Percentiles rank a stretch among this genome's conserved stretches.
These are phyloP conservation scores for Zarea fungicola DNA, from an alignment of 2,329 filamentous ascomycete genomes.

Conservation along the genomic window DNA sequence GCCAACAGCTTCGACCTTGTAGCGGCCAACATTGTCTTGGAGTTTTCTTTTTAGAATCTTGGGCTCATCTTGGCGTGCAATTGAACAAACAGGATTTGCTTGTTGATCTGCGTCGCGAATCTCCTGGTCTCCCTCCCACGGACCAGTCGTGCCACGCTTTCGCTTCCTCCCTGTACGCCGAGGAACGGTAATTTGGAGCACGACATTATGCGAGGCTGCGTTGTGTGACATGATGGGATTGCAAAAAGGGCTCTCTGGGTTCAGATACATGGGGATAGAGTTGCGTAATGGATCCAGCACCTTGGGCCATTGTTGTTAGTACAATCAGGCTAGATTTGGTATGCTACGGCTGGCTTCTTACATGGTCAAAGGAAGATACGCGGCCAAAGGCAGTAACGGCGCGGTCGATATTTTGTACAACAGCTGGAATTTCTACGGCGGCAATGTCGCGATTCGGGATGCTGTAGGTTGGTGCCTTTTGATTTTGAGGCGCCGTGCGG, in stretches of 20 bases:
- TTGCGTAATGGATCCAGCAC: slow-evolving; percentile 44
- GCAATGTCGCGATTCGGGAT: slow-evolving; percentile 31
- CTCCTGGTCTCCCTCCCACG: slow-evolving; percentile 48
- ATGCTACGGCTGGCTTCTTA: slow-evolving; percentile 22
- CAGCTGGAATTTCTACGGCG: slow-evolving; percentile 39
- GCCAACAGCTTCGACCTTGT: slow-evolving; percentile 66
- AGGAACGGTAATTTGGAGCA: slow-evolving; percentile 82
- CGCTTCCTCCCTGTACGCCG: slow-evolving; percentile 81
- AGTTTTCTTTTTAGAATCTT: slow-evolving; percentile 56
- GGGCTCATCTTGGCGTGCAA: slow-evolving; percentile 48
- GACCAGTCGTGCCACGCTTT: slow-evolving; percentile 68
- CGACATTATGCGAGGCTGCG: slow-evolving; percentile 71
- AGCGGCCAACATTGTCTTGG: slow-evolving; percentile 63
- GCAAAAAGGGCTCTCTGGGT: slow-evolving; percentile 72
- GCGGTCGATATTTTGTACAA: slow-evolving; percentile 39
- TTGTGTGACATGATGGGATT: slow-evolving; percentile 74
- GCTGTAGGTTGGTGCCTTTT: slow-evolving; percentile 29
- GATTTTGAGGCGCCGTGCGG: neutral
- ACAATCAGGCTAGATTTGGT: neutral
- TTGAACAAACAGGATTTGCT: slow-evolving; percentile 32
- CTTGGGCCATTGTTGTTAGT: slow-evolving; percentile 25
- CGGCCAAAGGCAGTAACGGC: slow-evolving; percentile 38
- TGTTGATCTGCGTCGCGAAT: slow-evolving; percentile 22
- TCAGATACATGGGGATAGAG: slow-evolving; percentile 65
- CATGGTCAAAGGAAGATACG: slow-evolving; percentile 33